Conservation (phyloP, 768 basidiomycete genomes). For the Punctularia strigosozonata region DNA sequence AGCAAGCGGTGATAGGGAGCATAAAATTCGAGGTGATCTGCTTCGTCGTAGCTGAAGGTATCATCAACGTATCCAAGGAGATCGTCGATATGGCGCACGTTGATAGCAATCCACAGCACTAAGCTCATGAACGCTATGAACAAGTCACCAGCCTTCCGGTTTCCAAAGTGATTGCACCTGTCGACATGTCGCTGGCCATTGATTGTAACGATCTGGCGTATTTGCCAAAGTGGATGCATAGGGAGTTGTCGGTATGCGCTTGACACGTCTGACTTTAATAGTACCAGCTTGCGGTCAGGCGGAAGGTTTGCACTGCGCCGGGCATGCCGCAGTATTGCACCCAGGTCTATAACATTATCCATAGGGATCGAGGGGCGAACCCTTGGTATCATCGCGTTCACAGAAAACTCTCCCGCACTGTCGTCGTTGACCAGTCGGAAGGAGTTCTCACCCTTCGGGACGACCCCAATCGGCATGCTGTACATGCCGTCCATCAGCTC, state of each 20-base stretch:
- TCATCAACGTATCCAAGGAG: slow-evolving; percentile 19
- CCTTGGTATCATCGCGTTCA: slow-evolving; percentile 19
- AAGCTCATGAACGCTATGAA: slow-evolving; percentile 21
- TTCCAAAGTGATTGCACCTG: slow-evolving; percentile 14
- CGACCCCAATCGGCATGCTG: slow-evolving; percentile 13
- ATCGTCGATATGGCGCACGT: slow-evolving; percentile 8
- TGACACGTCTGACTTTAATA: slow-evolving; percentile 18
- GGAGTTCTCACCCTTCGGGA: slow-evolving; percentile 16
- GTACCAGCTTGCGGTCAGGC: too few relatives aligned
- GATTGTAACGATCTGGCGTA: slow-evolving; percentile 17
- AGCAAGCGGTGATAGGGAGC: slow-evolving; percentile 10
- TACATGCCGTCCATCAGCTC: slow-evolving; percentile 18
- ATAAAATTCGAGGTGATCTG: slow-evolving; percentile 9
- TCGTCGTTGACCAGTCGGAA: slow-evolving; percentile 21
- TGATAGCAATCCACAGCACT: slow-evolving; percentile 17
- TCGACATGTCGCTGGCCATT: slow-evolving; percentile 12
- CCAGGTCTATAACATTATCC: too few relatives aligned
- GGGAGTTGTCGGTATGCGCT: slow-evolving; percentile 21
- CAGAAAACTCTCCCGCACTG: slow-evolving; percentile 15
- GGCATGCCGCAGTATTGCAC: too few relatives aligned
- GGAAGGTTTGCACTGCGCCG: too few relatives aligned
- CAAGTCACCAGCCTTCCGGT: slow-evolving; percentile 10
- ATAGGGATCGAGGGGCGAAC: too few relatives aligned
- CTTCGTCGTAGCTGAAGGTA: slow-evolving; percentile 8
- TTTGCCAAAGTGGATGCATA: slow-evolving; percentile 22